These are phyloP conservation scores for Scleroderma bovista DNA, from an alignment of 768 basidiomycete genomes.

Conservation along the genomic window DNA sequence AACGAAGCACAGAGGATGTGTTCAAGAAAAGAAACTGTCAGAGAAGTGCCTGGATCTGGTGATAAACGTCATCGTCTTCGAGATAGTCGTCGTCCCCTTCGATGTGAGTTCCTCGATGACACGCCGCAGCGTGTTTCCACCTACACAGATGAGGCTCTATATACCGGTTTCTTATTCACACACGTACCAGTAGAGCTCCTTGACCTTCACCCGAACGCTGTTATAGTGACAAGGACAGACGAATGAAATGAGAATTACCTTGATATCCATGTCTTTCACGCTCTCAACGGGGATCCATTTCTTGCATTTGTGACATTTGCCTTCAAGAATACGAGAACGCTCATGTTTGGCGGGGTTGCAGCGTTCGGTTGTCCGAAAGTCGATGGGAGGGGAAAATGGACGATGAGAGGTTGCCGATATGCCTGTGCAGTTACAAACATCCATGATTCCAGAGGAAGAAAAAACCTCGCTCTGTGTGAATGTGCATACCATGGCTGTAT, in stretches of 20 bases:
- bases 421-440: conserved; percentile 35
- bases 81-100: conserved; percentile 55
- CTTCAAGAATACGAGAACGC: conserved; percentile 54
- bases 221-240: not conserved
- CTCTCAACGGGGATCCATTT: conserved; percentile 73
- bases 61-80: conserved; percentile 45
- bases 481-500: conserved; percentile 60
- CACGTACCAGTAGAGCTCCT: conserved; percentile 70
- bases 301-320: conserved; percentile 71
- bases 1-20: not conserved
- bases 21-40: not conserved
- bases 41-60: conserved; percentile 15
- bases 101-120: conserved; percentile 57
- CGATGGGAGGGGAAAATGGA: conserved; percentile 74
- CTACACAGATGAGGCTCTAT: conserved; percentile 27
- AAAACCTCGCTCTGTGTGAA: not conserved
- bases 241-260: conserved; percentile 35
- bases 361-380: conserved; percentile 48
- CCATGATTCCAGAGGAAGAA: not conserved
- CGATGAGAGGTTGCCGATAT: conserved; percentile 62
- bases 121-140: conserved; percentile 83
- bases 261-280: conserved; percentile 66
- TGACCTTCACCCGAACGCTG: conserved; percentile 41
- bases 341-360: conserved; percentile 52
- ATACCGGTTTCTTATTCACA: not conserved